phyloP scores from a whole-genome alignment of 306 rosid genomes.

The Rosa multiflora region DNA sequence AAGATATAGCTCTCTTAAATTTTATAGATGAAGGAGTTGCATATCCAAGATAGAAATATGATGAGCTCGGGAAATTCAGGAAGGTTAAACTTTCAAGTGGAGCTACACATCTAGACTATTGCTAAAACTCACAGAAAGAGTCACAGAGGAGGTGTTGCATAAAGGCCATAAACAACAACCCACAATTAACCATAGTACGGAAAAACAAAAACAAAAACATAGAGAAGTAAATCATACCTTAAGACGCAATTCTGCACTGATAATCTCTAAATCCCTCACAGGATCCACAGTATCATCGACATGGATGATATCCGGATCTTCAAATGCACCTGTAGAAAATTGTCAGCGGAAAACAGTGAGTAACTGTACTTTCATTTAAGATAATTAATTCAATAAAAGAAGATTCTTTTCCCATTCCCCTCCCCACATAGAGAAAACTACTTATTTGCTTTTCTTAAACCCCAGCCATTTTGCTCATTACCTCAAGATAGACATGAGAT shows the following conservation, averaged over 20 bases:
- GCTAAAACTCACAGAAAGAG: background rate
- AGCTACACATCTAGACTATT: background rate
- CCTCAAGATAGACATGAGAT: background rate
- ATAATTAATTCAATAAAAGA: background rate
- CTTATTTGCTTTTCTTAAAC: background rate
- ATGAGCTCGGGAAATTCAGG: background rate
- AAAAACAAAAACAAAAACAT: background rate
- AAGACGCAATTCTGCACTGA: slow-evolving; percentile 78
- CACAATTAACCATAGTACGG: background rate
- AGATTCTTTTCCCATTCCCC: background rate
- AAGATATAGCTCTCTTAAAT: slow-evolving; percentile 21
- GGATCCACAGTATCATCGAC: slow-evolving; percentile 96
- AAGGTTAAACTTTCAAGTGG: background rate
- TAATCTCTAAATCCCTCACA: slow-evolving; percentile 90
- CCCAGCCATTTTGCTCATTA: background rate
- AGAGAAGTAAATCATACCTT: slow-evolving; percentile 54
- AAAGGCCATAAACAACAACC: background rate
- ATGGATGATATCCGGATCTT: slow-evolving; percentile 93
- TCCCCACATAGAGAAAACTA: background rate
- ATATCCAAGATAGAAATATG: background rate
- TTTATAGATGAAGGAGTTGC: slow-evolving; percentile 2
- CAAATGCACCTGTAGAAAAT: slow-evolving; percentile 75
- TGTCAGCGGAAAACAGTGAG: background rate
- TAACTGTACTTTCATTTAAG: background rate
- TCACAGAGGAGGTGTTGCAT: background rate